These are phyloP conservation scores for Kalanchoe fedtschenkoi DNA, from an alignment of 164 flowering plant genomes.

Conservation along the genomic window DNA sequence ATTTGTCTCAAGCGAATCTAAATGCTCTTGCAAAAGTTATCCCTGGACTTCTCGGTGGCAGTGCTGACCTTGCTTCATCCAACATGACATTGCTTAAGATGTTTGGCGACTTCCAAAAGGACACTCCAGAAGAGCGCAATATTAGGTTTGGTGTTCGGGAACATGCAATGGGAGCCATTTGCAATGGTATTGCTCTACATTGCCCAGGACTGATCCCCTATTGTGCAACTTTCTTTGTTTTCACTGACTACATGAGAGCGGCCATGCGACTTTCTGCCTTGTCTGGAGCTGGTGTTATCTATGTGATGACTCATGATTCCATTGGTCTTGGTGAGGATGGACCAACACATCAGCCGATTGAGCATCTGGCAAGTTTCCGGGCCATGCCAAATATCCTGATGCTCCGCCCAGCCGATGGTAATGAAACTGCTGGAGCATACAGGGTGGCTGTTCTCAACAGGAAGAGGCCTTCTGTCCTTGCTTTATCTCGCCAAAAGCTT, in stretches of 20 bases:
- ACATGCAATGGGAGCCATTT: constrained; percentile 92
- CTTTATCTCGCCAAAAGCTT: constrained; percentile 89
- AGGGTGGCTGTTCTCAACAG: constrained; percentile 69
- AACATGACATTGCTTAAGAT: constrained; percentile 89
- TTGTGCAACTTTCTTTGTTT: constrained; percentile 97
- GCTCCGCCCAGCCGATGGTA: constrained; percentile 98
- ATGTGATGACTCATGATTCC: constrained; percentile 97
- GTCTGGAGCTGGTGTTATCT: constrained; percentile 72
- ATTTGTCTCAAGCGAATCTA: constrained; percentile 64
- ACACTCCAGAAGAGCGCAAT: constrained; percentile 84
- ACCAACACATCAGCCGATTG: constrained; percentile 98
- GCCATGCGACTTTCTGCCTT: constrained; percentile 92
- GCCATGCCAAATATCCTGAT: constrained; percentile 96
- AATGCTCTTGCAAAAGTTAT: constrained; percentile 83
- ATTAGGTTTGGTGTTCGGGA: constrained; percentile 91
- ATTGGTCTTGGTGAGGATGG: constrained; percentile 99
- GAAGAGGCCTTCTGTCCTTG: constrained; percentile 86
- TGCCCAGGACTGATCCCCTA: constrained; percentile 85
- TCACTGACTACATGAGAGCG: constrained; percentile 97
- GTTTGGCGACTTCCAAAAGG: constrained; percentile 93
- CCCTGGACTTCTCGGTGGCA: constrained; percentile 93
- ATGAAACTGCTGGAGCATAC: constrained; percentile 94
- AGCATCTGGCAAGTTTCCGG: constrained; percentile 95
- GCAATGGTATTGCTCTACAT: constrained; percentile 91
- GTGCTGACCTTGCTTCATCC: constrained; percentile 98